A percentile compares a stretch with the other conserved stretches of the same genome.
Conservation (phyloP, 306 rosid genomes). For the Datisca glomerata region DNA sequence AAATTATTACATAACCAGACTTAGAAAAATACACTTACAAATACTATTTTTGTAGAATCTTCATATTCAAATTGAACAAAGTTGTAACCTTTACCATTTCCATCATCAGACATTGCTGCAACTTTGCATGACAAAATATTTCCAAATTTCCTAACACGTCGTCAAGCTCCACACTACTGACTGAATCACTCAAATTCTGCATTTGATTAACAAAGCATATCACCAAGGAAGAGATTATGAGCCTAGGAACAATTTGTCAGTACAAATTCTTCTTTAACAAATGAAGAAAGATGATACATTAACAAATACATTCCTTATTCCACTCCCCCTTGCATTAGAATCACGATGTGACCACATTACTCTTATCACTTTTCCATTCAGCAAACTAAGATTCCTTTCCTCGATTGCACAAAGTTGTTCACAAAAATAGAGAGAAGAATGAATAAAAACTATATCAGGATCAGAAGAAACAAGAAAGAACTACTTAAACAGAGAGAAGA, state of each 20-base stretch:
- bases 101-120: slow-evolving; percentile 58
- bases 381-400: slow-evolving; percentile 37
- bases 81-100: slow-evolving; percentile 79
- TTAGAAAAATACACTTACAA: no score
- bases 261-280: not conserved
- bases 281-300: slow-evolving; percentile 25
- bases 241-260: not conserved
- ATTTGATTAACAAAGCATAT: slow-evolving; percentile 7
- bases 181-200: slow-evolving; percentile 57
- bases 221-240: slow-evolving; percentile 8
- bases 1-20: no score
- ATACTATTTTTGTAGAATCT: slow-evolving; percentile 70
- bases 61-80: slow-evolving; percentile 82
- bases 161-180: slow-evolving; percentile 39
- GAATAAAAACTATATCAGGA: no score
- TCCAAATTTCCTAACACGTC: slow-evolving; percentile 57
- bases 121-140: slow-evolving; percentile 67
- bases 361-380: slow-evolving; percentile 63
- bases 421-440: no score
- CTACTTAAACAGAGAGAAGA: no score
- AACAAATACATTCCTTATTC: slow-evolving; percentile 68
- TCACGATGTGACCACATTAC: slow-evolving; percentile 83
- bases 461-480: no score
- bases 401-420: no score
- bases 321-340: slow-evolving; percentile 56